A percentile compares a stretch with the other conserved stretches of the same genome.
Evolutionary conservation across 2,329 filamentous ascomycete species (phyloP).

Genomic region (Eutypa lata): DNA sequence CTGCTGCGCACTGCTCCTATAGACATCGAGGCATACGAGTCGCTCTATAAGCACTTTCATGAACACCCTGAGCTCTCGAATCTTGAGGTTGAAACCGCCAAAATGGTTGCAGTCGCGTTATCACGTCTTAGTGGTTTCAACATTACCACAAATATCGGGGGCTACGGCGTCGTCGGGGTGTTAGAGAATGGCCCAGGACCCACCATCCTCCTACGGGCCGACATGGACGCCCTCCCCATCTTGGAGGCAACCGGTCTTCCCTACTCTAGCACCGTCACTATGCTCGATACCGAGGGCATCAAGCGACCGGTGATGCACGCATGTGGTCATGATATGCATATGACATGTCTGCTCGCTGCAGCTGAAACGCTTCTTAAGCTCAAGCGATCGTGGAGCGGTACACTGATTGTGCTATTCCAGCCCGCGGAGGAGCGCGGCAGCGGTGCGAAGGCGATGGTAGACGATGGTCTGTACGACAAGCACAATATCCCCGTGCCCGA

Average conservation of each 20-base stretch:
- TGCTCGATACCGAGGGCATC: background rate
- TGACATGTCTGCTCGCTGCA: background rate
- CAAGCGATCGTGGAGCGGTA: background rate
- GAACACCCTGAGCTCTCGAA: background rate
- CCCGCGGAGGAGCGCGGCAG: background rate
- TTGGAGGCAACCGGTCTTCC: background rate
- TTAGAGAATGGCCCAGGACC: background rate
- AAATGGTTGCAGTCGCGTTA: background rate
- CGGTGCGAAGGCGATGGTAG: background rate
- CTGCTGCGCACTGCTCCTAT: background rate
- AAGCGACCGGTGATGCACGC: background rate
- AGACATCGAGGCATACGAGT: background rate
- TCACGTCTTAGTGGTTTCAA: background rate
- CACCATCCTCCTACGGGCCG: background rate
- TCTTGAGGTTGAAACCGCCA: background rate
- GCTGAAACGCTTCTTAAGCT: background rate
- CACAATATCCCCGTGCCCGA: constrained; percentile 33
- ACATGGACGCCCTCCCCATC: background rate
- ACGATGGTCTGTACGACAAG: background rate
- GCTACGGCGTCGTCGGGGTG: background rate
- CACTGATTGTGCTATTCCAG: background rate
- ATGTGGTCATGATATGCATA: background rate
- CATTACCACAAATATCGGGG: background rate
- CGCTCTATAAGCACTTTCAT: background rate
- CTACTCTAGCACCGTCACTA: background rate